Conservation (phyloP, 345 rosid species). For the Pistacia atlantica region DNA sequence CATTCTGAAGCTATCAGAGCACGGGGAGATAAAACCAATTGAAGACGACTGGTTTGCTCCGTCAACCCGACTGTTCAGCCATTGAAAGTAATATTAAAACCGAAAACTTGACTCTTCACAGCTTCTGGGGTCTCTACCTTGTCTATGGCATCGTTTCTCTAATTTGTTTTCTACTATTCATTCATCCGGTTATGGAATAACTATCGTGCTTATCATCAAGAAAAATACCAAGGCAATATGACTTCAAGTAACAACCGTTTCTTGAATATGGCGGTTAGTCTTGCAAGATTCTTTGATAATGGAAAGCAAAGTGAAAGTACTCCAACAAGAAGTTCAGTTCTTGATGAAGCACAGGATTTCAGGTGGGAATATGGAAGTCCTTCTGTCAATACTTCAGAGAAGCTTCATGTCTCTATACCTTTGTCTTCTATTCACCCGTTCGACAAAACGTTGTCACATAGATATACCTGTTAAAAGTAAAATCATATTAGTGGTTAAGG, state of each 20-base stretch:
- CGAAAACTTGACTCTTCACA: conserved; percentile 34
- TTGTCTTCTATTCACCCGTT: no score
- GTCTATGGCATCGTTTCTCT: conserved; percentile 41
- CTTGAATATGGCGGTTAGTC: no score
- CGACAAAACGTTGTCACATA: no score
- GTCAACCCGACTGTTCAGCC: conserved; percentile 18
- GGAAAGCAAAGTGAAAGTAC: no score
- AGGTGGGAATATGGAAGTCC: no score
- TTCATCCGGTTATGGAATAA: no score
- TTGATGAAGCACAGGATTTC: not conserved
- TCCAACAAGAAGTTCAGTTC: not conserved
- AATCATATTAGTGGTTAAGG: no score
- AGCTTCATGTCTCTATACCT: no score
- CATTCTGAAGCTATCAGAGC: conserved; percentile 42
- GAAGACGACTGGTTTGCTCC: conserved; percentile 40
- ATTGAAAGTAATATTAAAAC: conserved; percentile 14
- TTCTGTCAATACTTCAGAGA: not conserved
- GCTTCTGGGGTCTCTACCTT: conserved; percentile 52
- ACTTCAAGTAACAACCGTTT: not conserved
- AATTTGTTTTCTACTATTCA: conserved; percentile 32
- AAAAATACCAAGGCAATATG: not conserved
- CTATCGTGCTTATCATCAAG: no score
- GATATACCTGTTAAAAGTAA: no score
- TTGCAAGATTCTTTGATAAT: no score
- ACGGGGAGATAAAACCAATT: conserved; percentile 30